Percentiles rank a stretch among this genome's conserved stretches.
These are phyloP conservation scores for Nicotiana attenuata DNA, from an alignment of 257 asterid species.

Conservation along the genomic window DNA sequence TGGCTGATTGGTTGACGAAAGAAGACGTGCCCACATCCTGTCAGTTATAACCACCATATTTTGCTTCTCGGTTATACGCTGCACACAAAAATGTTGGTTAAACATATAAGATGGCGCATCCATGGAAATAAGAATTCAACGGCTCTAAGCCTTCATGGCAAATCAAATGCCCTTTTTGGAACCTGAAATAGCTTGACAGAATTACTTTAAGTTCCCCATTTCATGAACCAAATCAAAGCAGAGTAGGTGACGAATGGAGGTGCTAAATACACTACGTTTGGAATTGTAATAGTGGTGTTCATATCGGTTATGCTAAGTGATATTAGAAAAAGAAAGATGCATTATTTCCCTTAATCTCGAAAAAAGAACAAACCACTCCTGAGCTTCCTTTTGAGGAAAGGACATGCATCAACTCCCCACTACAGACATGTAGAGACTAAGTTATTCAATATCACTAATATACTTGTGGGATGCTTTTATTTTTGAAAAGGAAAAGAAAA, in stretches of 20 bases:
- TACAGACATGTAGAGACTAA: not conserved
- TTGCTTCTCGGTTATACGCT: slow-evolving; percentile 59
- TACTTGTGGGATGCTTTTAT: not conserved
- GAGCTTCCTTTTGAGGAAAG: not conserved
- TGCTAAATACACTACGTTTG: not conserved
- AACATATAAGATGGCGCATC: not conserved
- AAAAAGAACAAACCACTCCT: not conserved
- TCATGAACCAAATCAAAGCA: not conserved
- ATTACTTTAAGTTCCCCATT: not conserved
- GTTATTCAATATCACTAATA: not conserved
- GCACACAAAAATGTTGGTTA: slow-evolving; percentile 8
- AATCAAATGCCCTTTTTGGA: not conserved
- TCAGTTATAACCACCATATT: slow-evolving; percentile 63
- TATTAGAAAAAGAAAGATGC: not conserved
- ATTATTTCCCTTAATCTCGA: not conserved
- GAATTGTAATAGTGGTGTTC: not conserved
- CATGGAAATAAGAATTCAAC: not conserved
- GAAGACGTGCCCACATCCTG: slow-evolving; percentile 81
- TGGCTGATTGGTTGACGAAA: slow-evolving; percentile 66
- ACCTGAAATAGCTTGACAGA: not conserved
- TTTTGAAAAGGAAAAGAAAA: not conserved
- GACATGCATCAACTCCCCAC: not conserved
- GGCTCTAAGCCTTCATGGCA: not conserved
- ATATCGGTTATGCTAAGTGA: not conserved
- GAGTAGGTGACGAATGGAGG: not conserved